Evolutionary conservation across 768 basidiomycete genomes (phyloP).

Genomic region (Boletus sp.): DNA sequence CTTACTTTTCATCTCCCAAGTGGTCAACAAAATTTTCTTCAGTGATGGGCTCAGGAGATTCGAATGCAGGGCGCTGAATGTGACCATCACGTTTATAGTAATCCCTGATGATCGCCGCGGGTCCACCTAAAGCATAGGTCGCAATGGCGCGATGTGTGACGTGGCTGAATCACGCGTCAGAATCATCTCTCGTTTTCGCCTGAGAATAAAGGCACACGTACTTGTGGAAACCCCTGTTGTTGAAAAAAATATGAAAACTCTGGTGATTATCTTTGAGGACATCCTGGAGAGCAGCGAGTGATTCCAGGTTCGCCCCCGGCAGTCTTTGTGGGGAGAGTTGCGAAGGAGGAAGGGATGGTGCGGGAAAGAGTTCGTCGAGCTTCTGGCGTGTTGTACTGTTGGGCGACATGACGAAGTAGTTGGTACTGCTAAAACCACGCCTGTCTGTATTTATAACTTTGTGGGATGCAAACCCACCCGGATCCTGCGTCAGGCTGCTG

Average conservation of each 20-base stretch:
- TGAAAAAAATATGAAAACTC: constrained; percentile 49
- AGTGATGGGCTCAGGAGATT: constrained; percentile 25
- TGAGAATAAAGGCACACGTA: constrained; percentile 21
- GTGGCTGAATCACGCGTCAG: constrained; percentile 17
- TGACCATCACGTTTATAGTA: constrained; percentile 25
- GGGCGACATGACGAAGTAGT: constrained; percentile 10
- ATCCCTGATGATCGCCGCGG: constrained; percentile 21
- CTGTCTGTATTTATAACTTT: constrained; percentile 1
- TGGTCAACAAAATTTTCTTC: constrained; percentile 24
- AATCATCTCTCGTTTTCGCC: not conserved
- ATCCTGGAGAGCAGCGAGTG: constrained; percentile 24
- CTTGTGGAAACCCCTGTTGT: constrained; percentile 51
- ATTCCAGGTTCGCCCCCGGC: constrained; percentile 23
- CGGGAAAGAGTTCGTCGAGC: constrained; percentile 25
- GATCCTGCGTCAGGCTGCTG: not conserved
- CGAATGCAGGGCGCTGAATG: constrained; percentile 23
- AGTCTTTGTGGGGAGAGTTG: constrained; percentile 26
- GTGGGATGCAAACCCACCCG: not conserved
- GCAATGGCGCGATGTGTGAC: constrained; percentile 31
- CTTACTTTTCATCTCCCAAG: constrained; percentile 28
- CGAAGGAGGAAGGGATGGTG: constrained; percentile 26
- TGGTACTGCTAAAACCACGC: not conserved
- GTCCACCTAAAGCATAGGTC: constrained; percentile 27
- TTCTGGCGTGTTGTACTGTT: not conserved
- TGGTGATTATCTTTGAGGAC: constrained; percentile 49